Base-by-base conservation (phyloP, 208 protist species). In the Willaertia magna region DNA sequence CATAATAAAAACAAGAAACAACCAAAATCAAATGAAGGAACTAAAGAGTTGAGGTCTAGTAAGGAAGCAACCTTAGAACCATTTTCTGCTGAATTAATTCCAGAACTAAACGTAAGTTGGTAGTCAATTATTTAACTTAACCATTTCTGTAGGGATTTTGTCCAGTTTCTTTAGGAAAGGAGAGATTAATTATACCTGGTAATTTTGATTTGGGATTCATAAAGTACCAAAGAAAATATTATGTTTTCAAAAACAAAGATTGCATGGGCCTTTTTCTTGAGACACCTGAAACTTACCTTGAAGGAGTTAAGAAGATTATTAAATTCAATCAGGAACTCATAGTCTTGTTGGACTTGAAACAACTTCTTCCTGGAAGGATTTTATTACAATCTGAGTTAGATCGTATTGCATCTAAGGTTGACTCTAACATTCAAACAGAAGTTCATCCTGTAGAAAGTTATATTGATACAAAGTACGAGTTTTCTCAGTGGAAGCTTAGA, bases 401-500 rank as follows among this genome's bases (percentile, higher is more conserved):
- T 55, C 84, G 18, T 44, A 49, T 26, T 30, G 84, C 11, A 18
- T 85, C 7, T 76, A 88, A 89, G 86, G 88, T 75, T 48, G 88
- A 91, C 22, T 92, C 84, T 20, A 88, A 85, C 16, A 95, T 92
- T 39, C 94, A 97, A 88, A 97, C 95, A 4, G 93, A 93, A 22
- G 30, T 12, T 46, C 85, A 88, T n/a, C 94, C 95, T 79, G 92
- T 94, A 22, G 94, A 96, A 67, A n/a, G 89, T 20, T 92, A 93
- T 88, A 93, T 93, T 47, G 93, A 96, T 74, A 91, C 92, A 78
- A 92, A 95, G 79, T 97, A 97, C 89, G 90, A 92, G 49, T 97
- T 94, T 92, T 96, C 95, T 52, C 94, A 97, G 88, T 97, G 95
- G 95, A 93, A 96, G 52, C 88, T 97, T 74, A 92, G 95, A 11